A percentile compares a stretch with the other conserved stretches of the same genome.
Conservation (phyloP, 108 stramenopile genomes). For the Bacterosira constricta region DNA sequence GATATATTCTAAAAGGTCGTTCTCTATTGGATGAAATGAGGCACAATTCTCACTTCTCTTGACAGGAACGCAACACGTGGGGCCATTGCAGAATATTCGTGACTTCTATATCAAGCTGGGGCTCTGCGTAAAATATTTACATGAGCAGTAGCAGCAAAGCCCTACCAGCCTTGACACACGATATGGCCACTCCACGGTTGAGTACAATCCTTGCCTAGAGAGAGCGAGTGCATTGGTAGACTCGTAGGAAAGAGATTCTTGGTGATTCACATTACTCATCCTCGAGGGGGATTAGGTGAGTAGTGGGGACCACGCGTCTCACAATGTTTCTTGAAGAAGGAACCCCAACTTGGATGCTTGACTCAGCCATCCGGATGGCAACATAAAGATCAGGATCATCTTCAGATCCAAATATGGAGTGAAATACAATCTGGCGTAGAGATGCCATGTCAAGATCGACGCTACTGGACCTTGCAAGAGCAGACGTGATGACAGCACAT, state of each 20-base stretch:
- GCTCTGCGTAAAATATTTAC: conserved; percentile 2
- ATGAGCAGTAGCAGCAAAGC: neutral
- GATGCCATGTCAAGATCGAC: neutral
- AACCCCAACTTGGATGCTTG: neutral
- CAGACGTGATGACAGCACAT: conserved; percentile 26
- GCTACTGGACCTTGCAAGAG: neutral
- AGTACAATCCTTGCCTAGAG: too few relatives aligned
- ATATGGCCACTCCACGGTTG: conserved; percentile 4
- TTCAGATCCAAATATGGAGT: conserved; percentile 14
- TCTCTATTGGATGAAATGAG: neutral
- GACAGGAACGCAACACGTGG: neutral
- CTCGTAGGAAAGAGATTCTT: too few relatives aligned
- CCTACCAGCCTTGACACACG: neutral
- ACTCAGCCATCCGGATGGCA: conserved; percentile 11
- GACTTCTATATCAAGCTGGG: conserved; percentile 16
- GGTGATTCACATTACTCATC: neutral
- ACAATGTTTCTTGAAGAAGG: neutral
- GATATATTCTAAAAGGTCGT: neutral
- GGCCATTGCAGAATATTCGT: neutral
- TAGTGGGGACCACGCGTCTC: neutral
- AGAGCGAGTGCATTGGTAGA: too few relatives aligned
- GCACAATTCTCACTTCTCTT: too few relatives aligned
- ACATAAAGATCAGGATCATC: neutral
- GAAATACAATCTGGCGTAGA: conserved; percentile 14
- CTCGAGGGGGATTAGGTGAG: conserved; percentile 21